Conservation (phyloP, 2,329 filamentous ascomycete genomes). For the Gnomoniopsis sp. region DNA sequence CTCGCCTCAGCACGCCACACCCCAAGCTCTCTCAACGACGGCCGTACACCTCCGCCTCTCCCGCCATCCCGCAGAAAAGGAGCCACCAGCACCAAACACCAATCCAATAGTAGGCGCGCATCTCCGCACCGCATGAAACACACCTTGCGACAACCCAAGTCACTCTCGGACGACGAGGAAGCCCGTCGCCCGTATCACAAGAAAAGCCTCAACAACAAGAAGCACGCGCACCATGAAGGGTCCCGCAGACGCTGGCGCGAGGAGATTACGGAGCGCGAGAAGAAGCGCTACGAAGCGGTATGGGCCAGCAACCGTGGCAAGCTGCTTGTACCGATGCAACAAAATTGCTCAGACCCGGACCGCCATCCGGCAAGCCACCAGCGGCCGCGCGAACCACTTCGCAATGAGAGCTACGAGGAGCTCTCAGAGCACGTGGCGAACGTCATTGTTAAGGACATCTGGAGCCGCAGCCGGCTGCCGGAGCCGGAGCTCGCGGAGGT, state of each 20-base stretch:
- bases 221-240: conserved; percentile 75
- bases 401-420: conserved; percentile 21
- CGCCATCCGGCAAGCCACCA: conserved; percentile 7
- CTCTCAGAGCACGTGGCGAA: conserved; percentile 57
- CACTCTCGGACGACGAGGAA: conserved; percentile 50
- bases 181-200: conserved; percentile 49
- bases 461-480: conserved; percentile 66
- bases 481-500: conserved; percentile 68
- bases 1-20: conserved; percentile 61
- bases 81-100: conserved; percentile 1
- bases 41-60: conserved; percentile 34
- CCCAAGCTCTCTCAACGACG: conserved; percentile 25
- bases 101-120: conserved; percentile 39
- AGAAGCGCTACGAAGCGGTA: conserved; percentile 79
- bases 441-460: conserved; percentile 72
- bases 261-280: conserved; percentile 65
- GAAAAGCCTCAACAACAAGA: conserved; percentile 48
- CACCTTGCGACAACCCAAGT: conserved; percentile 59
- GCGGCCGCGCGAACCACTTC: not conserved
- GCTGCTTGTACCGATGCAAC: conserved; percentile 32
- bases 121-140: conserved; percentile 55
- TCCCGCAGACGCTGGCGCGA: conserved; percentile 75
- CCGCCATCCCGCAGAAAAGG: conserved; percentile 30
- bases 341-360: conserved; percentile 6
- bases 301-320: conserved; percentile 78